These are phyloP conservation scores for Cyberlindnera xishuangbannaensis DNA, from an alignment of 805 yeast genomes.

Conservation along the genomic window DNA sequence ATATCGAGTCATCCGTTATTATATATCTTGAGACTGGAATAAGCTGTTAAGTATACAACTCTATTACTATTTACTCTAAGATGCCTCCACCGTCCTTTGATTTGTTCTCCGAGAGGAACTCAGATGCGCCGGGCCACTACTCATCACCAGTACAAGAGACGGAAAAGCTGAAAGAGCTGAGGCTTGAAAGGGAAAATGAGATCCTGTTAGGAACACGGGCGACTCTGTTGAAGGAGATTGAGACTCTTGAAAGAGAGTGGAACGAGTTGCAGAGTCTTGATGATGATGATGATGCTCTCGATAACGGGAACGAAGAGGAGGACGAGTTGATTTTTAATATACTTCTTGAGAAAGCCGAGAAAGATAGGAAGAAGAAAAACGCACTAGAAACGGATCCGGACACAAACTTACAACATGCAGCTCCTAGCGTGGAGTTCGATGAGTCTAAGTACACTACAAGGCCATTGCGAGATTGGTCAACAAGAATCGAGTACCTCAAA, in stretches of 20 bases:
- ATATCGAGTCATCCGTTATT: too few relatives aligned
- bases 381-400: not conserved
- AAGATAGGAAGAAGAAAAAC: conserved; percentile 4
- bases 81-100: conserved; percentile 5
- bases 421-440: conserved; percentile 7
- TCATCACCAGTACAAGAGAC: conserved; percentile 20
- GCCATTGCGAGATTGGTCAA: conserved; percentile 21
- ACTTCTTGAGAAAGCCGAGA: conserved; percentile 4
- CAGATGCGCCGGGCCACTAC: conserved; percentile 2
- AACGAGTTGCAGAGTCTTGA: conserved; percentile 13
- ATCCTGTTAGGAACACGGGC: conserved; percentile 10
- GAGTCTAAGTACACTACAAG: conserved; percentile 13
- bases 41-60: not conserved
- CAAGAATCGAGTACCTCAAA: conserved; percentile 17
- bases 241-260: conserved; percentile 16
- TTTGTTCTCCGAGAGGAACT: conserved; percentile 15
- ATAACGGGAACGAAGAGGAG: conserved; percentile 3
- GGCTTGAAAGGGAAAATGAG: conserved; percentile 12
- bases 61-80: not conserved
- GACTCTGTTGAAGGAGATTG: conserved; percentile 15
- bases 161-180: conserved; percentile 8
- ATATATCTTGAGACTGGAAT: too few relatives aligned
- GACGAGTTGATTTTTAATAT: conserved; percentile 12
- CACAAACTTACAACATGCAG: conserved; percentile 6
- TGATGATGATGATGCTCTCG: too few relatives aligned